These are phyloP conservation scores for Lachancea sp. DNA, from an alignment of 805 yeast genomes.

Conservation along the genomic window DNA sequence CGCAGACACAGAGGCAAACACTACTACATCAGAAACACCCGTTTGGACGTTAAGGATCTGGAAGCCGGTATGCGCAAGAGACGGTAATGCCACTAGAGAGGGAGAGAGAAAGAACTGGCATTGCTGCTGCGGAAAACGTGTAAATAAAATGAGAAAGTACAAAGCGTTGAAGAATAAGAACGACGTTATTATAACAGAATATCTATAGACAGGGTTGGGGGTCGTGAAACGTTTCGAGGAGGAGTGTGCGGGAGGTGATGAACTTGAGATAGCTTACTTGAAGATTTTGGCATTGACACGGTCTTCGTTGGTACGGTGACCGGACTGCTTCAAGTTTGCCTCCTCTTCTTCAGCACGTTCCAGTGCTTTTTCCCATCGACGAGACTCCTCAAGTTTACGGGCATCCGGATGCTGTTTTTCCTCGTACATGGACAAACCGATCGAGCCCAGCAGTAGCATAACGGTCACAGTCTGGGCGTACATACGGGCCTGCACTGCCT, in stretches of 20 bases:
- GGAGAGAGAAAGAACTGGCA: background rate
- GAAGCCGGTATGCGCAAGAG: slow-evolving; percentile 39
- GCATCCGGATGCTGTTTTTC: slow-evolving; percentile 44
- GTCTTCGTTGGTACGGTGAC: slow-evolving; percentile 28
- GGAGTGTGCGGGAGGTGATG: too few relatives aligned
- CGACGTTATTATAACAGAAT: too few relatives aligned
- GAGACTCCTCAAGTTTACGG: slow-evolving; percentile 30
- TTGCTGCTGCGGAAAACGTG: background rate
- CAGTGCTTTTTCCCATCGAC: slow-evolving; percentile 45
- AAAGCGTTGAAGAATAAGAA: background rate
- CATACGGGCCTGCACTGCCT: slow-evolving; percentile 84
- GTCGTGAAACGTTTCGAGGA: too few relatives aligned
- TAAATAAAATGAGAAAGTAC: background rate
- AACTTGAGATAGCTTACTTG: slow-evolving; percentile 21
- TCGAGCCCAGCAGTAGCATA: slow-evolving; percentile 58
- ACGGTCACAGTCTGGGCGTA: slow-evolving; percentile 83
- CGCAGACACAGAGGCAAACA: slow-evolving; percentile 72
- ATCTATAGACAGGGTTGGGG: too few relatives aligned
- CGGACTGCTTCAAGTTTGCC: slow-evolving; percentile 17
- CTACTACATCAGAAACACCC: slow-evolving; percentile 78
- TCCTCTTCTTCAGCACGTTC: slow-evolving; percentile 39
- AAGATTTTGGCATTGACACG: slow-evolving; percentile 36
- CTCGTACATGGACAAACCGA: slow-evolving; percentile 60
- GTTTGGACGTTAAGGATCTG: slow-evolving; percentile 68
- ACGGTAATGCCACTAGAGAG: too few relatives aligned